Evolutionary conservation across 106 monocot genomes (phyloP), one percentile per base, ranked within the genome.

Genomic region (Dendrobium catenatum): DNA sequence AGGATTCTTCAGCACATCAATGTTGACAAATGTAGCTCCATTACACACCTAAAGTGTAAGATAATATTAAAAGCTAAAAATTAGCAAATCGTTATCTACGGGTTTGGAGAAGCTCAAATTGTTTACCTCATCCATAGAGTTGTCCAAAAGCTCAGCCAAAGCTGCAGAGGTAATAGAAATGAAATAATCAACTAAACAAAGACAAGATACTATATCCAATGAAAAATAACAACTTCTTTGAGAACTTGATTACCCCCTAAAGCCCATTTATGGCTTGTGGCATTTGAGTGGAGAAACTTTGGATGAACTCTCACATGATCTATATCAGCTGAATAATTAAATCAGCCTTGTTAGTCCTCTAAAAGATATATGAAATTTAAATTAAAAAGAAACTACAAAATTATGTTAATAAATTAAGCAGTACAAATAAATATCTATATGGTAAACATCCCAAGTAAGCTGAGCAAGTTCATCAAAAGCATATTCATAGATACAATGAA

Each of bases 221-320:
- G 64, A 26, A 66, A 64, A 64, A 56, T 55, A 55, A 73, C 5
- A n/a, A 41, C 9, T 41, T 9, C 40, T 20, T 22, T 73, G 4
- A 26, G 20, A 55, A 37, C 49, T 83, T 33, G 27, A 5, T 77
- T 85, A 93, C 96, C 96, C 84, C 96, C 96, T 87, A 96, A 89
- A 80, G 93, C 93, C 96, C 96, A 96, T 56, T 96, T 96, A 82
- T 96, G 95, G 59, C 95, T 92, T 22, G 95, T 95, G 47, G 95
- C 95, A 89, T 95, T 95, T 54, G 95, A 95, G 84, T 95, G 95
- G 51, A 95, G 81, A 85, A 95, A 95, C 75, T 92, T 95, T 5
- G 92, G 95, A 47, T 95, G 95, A 81, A 95, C 92, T 55, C 95
- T 87, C 42, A 92, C 89, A 85, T 87, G 95, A 82, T 95, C 95